These are phyloP conservation scores for Pelargonium nanum DNA, from an alignment of 345 rosid genomes.

Conservation along the genomic window DNA sequence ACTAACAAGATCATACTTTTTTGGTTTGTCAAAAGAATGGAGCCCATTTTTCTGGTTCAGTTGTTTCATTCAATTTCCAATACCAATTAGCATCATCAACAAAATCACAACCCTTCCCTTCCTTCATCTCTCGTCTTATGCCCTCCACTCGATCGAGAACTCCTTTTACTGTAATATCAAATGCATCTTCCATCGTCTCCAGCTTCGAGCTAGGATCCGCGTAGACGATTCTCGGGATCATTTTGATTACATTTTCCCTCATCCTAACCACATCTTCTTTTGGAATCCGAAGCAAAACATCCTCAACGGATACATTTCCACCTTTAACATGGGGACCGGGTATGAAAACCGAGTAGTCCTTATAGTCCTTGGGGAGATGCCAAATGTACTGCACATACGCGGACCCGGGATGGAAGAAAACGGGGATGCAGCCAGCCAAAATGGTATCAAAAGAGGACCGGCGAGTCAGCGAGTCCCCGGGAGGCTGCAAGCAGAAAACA, in stretches of 20 bases:
- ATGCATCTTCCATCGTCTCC: slow-evolving; percentile 56
- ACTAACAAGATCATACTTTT: too few relatives aligned
- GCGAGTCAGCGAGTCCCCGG: slow-evolving; percentile 74
- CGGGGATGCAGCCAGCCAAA: slow-evolving; percentile 74
- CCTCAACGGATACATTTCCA: slow-evolving; percentile 46
- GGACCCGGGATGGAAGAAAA: slow-evolving; percentile 83
- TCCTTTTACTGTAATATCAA: slow-evolving; percentile 53
- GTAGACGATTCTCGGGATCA: slow-evolving; percentile 54
- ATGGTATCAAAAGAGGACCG: slow-evolving; percentile 76
- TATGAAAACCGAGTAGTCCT: slow-evolving; percentile 53
- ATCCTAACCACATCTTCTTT: slow-evolving; percentile 24
- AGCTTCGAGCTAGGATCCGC: slow-evolving; percentile 44
- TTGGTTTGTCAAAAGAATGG: not conserved
- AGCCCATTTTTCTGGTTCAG: not conserved
- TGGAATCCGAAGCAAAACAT: slow-evolving; percentile 29
- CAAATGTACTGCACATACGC: slow-evolving; percentile 72
- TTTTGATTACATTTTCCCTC: slow-evolving; percentile 50
- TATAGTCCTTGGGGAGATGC: slow-evolving; percentile 61
- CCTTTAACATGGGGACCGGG: slow-evolving; percentile 32
- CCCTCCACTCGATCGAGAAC: slow-evolving; percentile 45
- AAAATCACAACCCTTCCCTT: slow-evolving; percentile 23
- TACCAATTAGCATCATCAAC: slow-evolving; percentile 35
- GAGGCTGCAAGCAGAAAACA: slow-evolving; percentile 66
- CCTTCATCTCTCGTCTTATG: slow-evolving; percentile 23
- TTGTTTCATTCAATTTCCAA: slow-evolving; percentile 35